These are phyloP conservation scores for Euphorbia schlechtendalii DNA, from an alignment of 441 rosid genomes.

Conservation along the genomic window DNA sequence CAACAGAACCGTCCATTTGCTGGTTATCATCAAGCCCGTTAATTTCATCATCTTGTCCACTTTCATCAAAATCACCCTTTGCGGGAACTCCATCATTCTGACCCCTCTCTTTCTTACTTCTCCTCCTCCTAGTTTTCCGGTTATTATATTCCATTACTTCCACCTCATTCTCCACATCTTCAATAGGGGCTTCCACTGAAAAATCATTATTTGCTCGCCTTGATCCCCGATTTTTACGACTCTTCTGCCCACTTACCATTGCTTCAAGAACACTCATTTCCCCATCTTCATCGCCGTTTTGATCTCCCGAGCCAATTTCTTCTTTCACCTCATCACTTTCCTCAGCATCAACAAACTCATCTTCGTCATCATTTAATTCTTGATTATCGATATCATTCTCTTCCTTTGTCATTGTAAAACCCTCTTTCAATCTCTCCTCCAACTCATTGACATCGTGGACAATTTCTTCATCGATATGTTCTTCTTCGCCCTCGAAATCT, in stretches of 20 bases:
- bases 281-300: conserved; percentile 31
- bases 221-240: conserved; percentile 29
- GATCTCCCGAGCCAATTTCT: conserved; percentile 20
- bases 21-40: conserved; percentile 21
- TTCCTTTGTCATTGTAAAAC: conserved; percentile 27
- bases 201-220: conserved; percentile 29
- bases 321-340: conserved; percentile 26
- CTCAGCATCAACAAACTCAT: conserved; percentile 35
- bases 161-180: conserved; percentile 36
- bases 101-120: conserved; percentile 47
- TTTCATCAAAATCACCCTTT: conserved; percentile 26
- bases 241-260: conserved; percentile 56
- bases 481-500: conserved; percentile 25
- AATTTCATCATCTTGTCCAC: conserved; percentile 30
- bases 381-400: conserved; percentile 24
- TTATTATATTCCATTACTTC: conserved; percentile 55
- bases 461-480: conserved; percentile 25
- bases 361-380: conserved; percentile 32
- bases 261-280: conserved; percentile 60
- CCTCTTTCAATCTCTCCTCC: conserved; percentile 43
- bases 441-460: conserved; percentile 31
- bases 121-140: conserved; percentile 52
- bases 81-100: conserved; percentile 30
- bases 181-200: conserved; percentile 19
- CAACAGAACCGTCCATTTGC: conserved; percentile 26